Evolutionary conservation across 495 filamentous ascomycete genomes (phyloP).

Genomic region (Hypoxylon fragiforme): DNA sequence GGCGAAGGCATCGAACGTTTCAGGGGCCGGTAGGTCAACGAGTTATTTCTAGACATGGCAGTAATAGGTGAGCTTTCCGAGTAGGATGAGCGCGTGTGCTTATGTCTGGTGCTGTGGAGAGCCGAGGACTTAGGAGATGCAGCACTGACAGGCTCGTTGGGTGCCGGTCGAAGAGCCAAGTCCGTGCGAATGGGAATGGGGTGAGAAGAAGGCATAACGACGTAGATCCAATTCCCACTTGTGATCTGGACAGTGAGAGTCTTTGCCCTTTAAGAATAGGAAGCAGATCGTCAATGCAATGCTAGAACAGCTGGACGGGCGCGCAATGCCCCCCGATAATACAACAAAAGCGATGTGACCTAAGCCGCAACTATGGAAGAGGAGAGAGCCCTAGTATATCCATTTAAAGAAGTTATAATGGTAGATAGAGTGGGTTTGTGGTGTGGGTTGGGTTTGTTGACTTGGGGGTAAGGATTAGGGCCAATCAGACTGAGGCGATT

Average conservation of each 20-base stretch:
- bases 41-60: slow-evolving; percentile 51
- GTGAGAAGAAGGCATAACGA: slow-evolving; percentile 30
- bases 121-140: slow-evolving; percentile 35
- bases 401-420: slow-evolving; percentile 17
- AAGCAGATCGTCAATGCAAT: slow-evolving; percentile 12
- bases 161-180: slow-evolving; percentile 46
- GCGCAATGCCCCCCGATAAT: slow-evolving; percentile 16
- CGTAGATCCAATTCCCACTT: slow-evolving; percentile 10
- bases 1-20: slow-evolving; percentile 58
- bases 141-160: slow-evolving; percentile 41
- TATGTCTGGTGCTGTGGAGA: slow-evolving; percentile 46
- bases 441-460: slow-evolving; percentile 4
- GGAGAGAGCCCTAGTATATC: slow-evolving; percentile 5
- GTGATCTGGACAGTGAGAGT: slow-evolving; percentile 5
- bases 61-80: slow-evolving; percentile 53
- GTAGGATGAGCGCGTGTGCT: slow-evolving; percentile 57
- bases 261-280: neutral
- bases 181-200: slow-evolving; percentile 48
- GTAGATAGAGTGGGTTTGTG: slow-evolving; percentile 1
- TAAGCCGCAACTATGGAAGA: slow-evolving; percentile 15
- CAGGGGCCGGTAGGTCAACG: slow-evolving; percentile 52
- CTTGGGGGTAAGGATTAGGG: neutral
- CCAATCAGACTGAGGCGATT: slow-evolving; percentile 7
- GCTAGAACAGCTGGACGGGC: neutral
- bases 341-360: slow-evolving; percentile 15